Base-by-base conservation (phyloP, 2,329 filamentous ascomycete species). In the Diaporthe humulicola region DNA sequence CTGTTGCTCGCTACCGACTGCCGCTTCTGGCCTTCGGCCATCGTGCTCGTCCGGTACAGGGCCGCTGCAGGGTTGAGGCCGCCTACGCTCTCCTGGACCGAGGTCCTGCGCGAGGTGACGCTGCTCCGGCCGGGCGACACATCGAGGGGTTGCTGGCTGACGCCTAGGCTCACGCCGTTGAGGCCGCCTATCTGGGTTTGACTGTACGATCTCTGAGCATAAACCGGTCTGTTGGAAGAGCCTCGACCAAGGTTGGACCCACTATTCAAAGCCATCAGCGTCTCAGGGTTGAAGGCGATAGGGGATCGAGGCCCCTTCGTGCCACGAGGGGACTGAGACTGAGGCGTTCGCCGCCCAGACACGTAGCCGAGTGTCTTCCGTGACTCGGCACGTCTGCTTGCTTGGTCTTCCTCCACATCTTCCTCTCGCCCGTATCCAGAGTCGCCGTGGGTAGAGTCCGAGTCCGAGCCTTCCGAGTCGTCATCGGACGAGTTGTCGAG, bases 311-410 rank as follows among this genome's bases (percentile, higher is more conserved):
- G 79, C 42, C 75, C 79, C 7, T 36, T 56, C 42, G 54, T 56
- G 54, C 74, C 40, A 33, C 74, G 72, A 40, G 83, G 81, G 5
- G 83, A 79, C 57, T 84, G 84, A 7, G 85, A 80, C 40, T 81
- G 79, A 50, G 81, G 78, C 22, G 83, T 84, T 72, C 85, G 84
- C 30, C 86, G 86, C 45, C 84, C 86, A 19, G 87, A 80, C 38
- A 90, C 88, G 76, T 88, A 90, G 22, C 87, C 84, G 14, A 90
- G 81, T 10, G 89, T 88, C 52, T 85, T 85, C 52, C 88, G 87
- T 3, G 89, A 85, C 4, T 84, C 84, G 0, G 86, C 84, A 1
- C 87, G 84, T 14, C 90, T 89, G 72, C 86, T 79, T 77, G 75
- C 67, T 15, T 74, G 40, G 10, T 76, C 48, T 4, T 74, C 72